Evolutionary conservation across 2,329 filamentous ascomycete genomes (phyloP).

Genomic region (Diplodia corticola): DNA sequence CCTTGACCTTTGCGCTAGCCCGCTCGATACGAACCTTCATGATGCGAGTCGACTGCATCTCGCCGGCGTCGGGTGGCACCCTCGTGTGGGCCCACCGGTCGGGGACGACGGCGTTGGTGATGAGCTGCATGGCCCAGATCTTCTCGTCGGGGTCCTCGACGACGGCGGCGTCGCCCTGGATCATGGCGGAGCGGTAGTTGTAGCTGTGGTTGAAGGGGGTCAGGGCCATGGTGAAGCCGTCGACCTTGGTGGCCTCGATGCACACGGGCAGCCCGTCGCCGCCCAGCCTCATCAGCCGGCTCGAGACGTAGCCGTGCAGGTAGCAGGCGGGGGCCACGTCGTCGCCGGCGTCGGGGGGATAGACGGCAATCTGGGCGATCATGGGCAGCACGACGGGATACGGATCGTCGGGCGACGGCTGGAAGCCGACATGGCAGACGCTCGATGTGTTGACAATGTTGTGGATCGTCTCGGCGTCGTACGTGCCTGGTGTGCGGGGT

Average conservation of each 20-base stretch:
- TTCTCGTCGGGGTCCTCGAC: conserved; percentile 71
- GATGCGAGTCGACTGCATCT: conserved; percentile 74
- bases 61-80: conserved; percentile 67
- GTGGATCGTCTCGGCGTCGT: conserved; percentile 73
- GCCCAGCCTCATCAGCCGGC: conserved; percentile 66
- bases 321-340: conserved; percentile 58
- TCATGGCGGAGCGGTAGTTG: conserved; percentile 79
- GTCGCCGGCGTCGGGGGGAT: conserved; percentile 55
- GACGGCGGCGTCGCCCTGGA: conserved; percentile 71
- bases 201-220: conserved; percentile 80
- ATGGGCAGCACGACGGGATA: conserved; percentile 81
- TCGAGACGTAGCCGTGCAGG: conserved; percentile 81
- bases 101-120: conserved; percentile 73
- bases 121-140: conserved; percentile 73
- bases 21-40: conserved; percentile 67
- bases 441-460: conserved; percentile 69
- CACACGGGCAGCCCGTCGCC: conserved; percentile 65
- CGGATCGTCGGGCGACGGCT: conserved; percentile 56
- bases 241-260: conserved; percentile 71
- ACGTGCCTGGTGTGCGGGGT: conserved; percentile 55
- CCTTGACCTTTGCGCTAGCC: conserved; percentile 74
- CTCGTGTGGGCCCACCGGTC: conserved; percentile 70
- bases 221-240: conserved; percentile 76
- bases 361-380: conserved; percentile 81
- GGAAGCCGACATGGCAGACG: conserved; percentile 80